Base-by-base conservation (phyloP, 2,329 filamentous ascomycete genomes). In the Aspergillus glaucus region DNA sequence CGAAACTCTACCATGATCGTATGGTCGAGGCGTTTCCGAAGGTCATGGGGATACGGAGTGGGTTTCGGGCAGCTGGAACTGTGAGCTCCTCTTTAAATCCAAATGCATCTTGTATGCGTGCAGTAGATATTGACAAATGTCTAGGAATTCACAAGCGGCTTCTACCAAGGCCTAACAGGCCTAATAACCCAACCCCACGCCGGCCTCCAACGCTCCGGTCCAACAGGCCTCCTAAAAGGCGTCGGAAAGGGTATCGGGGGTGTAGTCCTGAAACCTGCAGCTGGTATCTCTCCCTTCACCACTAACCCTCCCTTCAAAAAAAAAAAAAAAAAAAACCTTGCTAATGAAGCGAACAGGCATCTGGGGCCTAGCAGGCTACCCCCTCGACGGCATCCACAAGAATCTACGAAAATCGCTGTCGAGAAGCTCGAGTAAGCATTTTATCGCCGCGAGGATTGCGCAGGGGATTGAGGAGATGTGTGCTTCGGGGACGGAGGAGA, bases 221-320 rank as follows among this genome's bases (percentile, higher is more conserved):
- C 72, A 1, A 74, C 74, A 6, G 91, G 91, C 1, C 75, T 91
- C 6, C 62, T 90, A 10, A 92, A 91, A 65, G 88, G 88, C 0
- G 75, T 95, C 41, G 89, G 86, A 1, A 93, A 88, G 62, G 91
- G 89, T 0, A 79, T 95, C 36, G 88, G 88, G 4, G 91, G 91
- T 0, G 65, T 94, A 2, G 75, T 93, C 1, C 71, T 93, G 17
- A 95, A 95, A 63, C 87, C 89, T n/a, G 80, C 84, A 49, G 88
- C 87, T 50, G 88, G 83, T 83, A 67, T 68, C 10, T 19, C n/a
- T 6, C 15, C 12, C 4, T 17, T 37, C 4, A 3, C 36, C 2
- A n/a, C 14, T 24, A n/a, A 26, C 37, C 15, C 30, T 43, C 6
- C 10, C 24, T n/a, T n/a, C n/a, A n/a, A n/a, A n/a, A n/a, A n/a